These are phyloP conservation scores for Withania somnifera DNA, from an alignment of 305 asterid genomes.

Conservation along the genomic window DNA sequence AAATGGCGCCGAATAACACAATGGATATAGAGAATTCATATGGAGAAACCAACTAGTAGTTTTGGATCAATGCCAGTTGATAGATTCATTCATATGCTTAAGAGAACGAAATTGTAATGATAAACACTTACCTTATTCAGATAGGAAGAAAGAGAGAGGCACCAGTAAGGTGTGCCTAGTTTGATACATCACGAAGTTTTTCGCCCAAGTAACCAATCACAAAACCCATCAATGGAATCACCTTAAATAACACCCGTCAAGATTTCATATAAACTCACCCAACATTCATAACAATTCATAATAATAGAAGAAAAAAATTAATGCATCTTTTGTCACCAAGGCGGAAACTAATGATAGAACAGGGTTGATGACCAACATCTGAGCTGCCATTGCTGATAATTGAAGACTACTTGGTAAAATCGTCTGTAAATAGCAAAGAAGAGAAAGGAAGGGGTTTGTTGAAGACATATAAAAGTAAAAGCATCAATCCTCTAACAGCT, in stretches of 20 bases:
- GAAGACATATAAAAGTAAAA: neutral
- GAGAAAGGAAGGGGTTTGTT: neutral
- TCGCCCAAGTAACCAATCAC: conserved; percentile 70
- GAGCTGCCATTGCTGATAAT: conserved; percentile 73
- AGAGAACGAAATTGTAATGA: neutral
- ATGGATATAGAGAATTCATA: neutral
- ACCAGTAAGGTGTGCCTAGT: conserved; percentile 48
- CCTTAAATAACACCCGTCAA: conserved; percentile 28
- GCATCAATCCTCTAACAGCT: neutral
- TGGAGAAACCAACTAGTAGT: neutral
- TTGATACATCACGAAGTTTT: conserved; percentile 62
- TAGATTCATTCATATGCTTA: neutral
- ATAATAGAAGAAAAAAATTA: neutral
- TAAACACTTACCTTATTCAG: conserved; percentile 57
- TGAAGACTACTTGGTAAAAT: conserved; percentile 69
- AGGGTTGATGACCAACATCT: conserved; percentile 74
- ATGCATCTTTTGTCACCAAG: conserved; percentile 37
- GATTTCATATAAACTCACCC: neutral
- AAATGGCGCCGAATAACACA: neutral
- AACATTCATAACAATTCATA: neutral
- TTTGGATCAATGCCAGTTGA: neutral
- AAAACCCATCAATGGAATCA: conserved; percentile 63
- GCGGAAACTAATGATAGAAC: conserved; percentile 59
- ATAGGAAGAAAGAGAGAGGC: conserved; percentile 80
- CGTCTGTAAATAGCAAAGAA: conserved; percentile 36